Percentiles rank a stretch among this genome's conserved stretches.
Evolutionary conservation across 805 yeast genomes (phyloP).

Genomic region (Saturnispora hagleri): DNA sequence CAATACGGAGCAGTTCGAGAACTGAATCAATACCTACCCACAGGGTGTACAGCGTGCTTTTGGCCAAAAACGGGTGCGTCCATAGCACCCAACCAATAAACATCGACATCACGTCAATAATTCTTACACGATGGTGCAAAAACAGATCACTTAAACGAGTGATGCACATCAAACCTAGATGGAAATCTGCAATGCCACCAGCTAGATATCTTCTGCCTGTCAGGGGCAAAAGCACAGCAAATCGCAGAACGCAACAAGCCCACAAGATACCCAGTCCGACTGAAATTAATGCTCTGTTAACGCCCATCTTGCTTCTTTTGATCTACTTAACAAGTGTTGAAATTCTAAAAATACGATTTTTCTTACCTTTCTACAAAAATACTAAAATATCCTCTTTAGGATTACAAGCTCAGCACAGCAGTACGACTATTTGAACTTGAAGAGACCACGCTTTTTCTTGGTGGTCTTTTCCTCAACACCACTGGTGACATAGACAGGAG

Average conservation of each 20-base stretch:
- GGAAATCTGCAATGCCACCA: slow-evolving; percentile 8
- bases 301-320: neutral
- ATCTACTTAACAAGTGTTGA: neutral
- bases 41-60: neutral
- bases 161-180: neutral
- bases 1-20: neutral
- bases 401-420: neutral
- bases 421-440: slow-evolving; percentile 1
- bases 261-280: slow-evolving; percentile 1
- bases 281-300: neutral
- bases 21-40: slow-evolving; percentile 3
- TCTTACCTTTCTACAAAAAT: neutral
- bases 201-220: slow-evolving; percentile 7
- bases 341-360: neutral
- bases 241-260: slow-evolving; percentile 4
- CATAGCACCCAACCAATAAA: slow-evolving; percentile 1
- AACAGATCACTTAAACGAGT: neutral
- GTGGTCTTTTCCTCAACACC: slow-evolving; percentile 24
- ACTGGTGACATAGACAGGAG: slow-evolving; percentile 46
- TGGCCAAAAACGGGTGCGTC: neutral
- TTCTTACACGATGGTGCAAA: neutral
- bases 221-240: slow-evolving; percentile 1
- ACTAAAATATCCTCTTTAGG: neutral
- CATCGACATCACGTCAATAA: neutral
- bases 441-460: slow-evolving; percentile 26